These are phyloP conservation scores for Colletotrichum higginsianum DNA, from an alignment of 2,329 filamentous ascomycete species.

Conservation along the genomic window DNA sequence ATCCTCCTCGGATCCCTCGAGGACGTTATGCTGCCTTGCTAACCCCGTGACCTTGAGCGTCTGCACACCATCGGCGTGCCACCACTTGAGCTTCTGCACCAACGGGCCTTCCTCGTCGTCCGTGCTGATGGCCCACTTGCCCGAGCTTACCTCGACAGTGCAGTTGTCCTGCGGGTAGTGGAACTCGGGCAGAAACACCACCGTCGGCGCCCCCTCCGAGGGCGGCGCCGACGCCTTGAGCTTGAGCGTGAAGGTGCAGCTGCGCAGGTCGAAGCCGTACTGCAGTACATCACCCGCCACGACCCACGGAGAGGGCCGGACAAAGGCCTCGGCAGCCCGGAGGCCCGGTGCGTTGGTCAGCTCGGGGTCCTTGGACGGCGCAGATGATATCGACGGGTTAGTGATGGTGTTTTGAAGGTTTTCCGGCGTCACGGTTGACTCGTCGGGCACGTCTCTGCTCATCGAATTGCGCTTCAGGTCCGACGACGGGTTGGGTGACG, in stretches of 20 bases:
- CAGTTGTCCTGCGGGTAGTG: slow-evolving; percentile 87
- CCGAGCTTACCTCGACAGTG: slow-evolving; percentile 82
- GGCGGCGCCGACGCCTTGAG: slow-evolving; percentile 70
- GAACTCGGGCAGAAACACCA: slow-evolving; percentile 89
- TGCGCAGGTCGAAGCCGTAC: slow-evolving; percentile 87
- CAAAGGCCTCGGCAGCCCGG: slow-evolving; percentile 92
- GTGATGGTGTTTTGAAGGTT: slow-evolving; percentile 84
- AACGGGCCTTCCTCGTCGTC: slow-evolving; percentile 79
- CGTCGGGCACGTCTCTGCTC: slow-evolving; percentile 62
- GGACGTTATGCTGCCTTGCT: slow-evolving; percentile 73
- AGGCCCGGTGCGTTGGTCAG: slow-evolving; percentile 79
- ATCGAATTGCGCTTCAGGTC: slow-evolving; percentile 31
- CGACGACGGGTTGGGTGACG: slow-evolving; percentile 50
- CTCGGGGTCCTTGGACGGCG: slow-evolving; percentile 67
- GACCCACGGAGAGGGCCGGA: slow-evolving; percentile 85
- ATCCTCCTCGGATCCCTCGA: slow-evolving; percentile 76
- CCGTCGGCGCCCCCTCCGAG: slow-evolving; percentile 78
- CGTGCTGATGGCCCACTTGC: slow-evolving; percentile 88
- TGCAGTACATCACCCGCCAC: slow-evolving; percentile 79
- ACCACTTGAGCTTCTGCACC: slow-evolving; percentile 89
- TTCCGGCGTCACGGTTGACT: slow-evolving; percentile 76
- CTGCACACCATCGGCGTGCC: slow-evolving; percentile 91
- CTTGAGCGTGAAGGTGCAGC: slow-evolving; percentile 82
- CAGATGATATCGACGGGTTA: slow-evolving; percentile 75
- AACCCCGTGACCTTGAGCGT: slow-evolving; percentile 82